Evolutionary conservation across 495 filamentous ascomycete species (phyloP).

Genomic region (Neurospora sp.): DNA sequence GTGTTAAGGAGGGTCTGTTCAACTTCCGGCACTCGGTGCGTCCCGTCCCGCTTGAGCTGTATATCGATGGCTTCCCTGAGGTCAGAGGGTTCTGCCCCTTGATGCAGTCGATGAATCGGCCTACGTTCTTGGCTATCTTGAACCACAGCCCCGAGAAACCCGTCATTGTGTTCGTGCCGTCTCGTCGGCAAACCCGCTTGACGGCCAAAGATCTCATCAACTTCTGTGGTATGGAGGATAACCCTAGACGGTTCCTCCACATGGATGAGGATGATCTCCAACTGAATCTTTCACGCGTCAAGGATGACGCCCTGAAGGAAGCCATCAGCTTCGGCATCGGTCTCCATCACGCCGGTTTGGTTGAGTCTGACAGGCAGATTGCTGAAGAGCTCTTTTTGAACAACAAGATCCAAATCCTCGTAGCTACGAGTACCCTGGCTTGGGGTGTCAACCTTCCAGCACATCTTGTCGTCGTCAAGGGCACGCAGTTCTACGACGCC

Average conservation of each 20-base stretch:
- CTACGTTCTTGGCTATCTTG: conserved; percentile 93
- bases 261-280: conserved; percentile 95
- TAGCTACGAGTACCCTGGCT: conserved; percentile 93
- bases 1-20: conserved; percentile 92
- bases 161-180: conserved; percentile 97
- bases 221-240: conserved; percentile 96
- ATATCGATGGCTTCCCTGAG: conserved; percentile 95
- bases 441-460: conserved; percentile 99
- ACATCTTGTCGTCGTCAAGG: conserved; percentile 95
- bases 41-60: conserved; percentile 89
- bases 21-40: conserved; percentile 98
- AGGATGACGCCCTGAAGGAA: conserved; percentile 85
- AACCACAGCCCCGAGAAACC: conserved; percentile 91
- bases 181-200: conserved; percentile 84
- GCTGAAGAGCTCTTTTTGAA: conserved; percentile 91
- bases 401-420: conserved; percentile 95
- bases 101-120: conserved; percentile 99
- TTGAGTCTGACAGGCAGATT: conserved; percentile 85
- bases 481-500: conserved; percentile 96
- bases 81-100: conserved; percentile 91
- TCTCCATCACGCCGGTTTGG: conserved; percentile 90
- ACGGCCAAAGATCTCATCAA: conserved; percentile 96
- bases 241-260: conserved; percentile 80
- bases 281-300: conserved; percentile 69
- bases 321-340: conserved; percentile 94